Percentiles rank a stretch among this genome's conserved stretches.
phyloP scores from a whole-genome alignment of 257 asterid species.

The Anisodus tanguticus region DNA sequence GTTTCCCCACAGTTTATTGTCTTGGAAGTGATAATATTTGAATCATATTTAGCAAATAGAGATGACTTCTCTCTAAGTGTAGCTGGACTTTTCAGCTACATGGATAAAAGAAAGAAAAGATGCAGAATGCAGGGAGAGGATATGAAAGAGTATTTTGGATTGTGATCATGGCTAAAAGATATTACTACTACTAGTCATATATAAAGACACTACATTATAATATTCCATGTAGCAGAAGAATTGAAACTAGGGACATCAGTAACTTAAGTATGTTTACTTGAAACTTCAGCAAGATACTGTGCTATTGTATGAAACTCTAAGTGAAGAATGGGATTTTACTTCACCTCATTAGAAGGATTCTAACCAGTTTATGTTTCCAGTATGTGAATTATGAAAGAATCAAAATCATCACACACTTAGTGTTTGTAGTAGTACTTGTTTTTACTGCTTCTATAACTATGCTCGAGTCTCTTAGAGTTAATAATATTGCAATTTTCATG shows the following conservation, averaged over 20 bases:
- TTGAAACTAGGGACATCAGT: not conserved
- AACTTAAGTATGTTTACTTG: not conserved
- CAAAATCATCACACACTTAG: not conserved
- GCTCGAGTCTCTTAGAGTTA: no score
- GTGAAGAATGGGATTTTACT: not conserved
- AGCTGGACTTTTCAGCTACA: not conserved
- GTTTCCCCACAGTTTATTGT: not conserved
- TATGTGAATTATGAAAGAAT: not conserved
- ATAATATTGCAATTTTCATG: slow-evolving; percentile 11
- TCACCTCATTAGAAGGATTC: not conserved
- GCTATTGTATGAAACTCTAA: not conserved
- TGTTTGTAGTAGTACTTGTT: not conserved
- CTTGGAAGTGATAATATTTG: not conserved
- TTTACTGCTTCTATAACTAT: not conserved
- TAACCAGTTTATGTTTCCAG: not conserved
- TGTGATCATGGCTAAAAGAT: not conserved
- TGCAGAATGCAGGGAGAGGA: not conserved
- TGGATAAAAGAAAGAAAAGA: not conserved
- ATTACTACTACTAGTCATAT: no score
- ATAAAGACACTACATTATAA: not conserved
- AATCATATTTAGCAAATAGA: not conserved
- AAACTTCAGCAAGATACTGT: not conserved
- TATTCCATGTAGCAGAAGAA: not conserved
- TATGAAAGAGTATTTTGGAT: not conserved
- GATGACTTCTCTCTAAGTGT: not conserved